Evolutionary conservation across 768 basidiomycete species (phyloP), one percentile per base, ranked within the genome.

Genomic region (Cyclocybe aegerita): DNA sequence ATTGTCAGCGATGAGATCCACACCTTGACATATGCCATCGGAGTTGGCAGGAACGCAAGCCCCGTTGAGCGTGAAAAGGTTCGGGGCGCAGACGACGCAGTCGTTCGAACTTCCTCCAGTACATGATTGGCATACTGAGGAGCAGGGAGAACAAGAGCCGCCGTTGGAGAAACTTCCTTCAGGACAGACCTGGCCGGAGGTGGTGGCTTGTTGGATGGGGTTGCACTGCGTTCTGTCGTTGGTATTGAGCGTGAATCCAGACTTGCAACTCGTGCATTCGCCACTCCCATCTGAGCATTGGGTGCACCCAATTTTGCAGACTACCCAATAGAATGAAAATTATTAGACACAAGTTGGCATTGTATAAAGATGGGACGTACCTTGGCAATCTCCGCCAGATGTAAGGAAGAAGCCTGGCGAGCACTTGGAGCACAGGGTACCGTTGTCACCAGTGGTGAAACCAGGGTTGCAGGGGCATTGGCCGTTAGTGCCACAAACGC

Each of bases 351-450:
- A 58, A 46, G 36, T n/a, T 5, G 23, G 3, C 23, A 23, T 3
- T 23, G 23, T 23, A 8, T 44, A 45, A 80, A 78, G 57, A 84
- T 87, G 1, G 75, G n/a, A 65, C 79, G 44, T 48, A 87, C 88
- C 73, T 76, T 85, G 71, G 61, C 92, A 94, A 56, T 87, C 85
- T 5, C 90, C 90, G n/a, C 68, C 77, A 0, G 78, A 74, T 29
- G 75, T 76, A 38, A 81, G 68, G 73, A 92, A 95, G 67, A 90
- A 94, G 0, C 90, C 92, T 11, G 72, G 56, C 1, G 80, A 74
- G 61, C 93, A 95, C 43, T 79, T 73, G 5, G 88, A 80, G 62
- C 92, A 95, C 14, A 81, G 79, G 0, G 88, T 90, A 3, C 88
- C 88, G 54, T 88, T 84, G 38, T 71, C 72, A 1, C 78, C 82